Conservation (phyloP, 2,329 filamentous ascomycete genomes). For the Lasiodiplodia theobromae region DNA sequence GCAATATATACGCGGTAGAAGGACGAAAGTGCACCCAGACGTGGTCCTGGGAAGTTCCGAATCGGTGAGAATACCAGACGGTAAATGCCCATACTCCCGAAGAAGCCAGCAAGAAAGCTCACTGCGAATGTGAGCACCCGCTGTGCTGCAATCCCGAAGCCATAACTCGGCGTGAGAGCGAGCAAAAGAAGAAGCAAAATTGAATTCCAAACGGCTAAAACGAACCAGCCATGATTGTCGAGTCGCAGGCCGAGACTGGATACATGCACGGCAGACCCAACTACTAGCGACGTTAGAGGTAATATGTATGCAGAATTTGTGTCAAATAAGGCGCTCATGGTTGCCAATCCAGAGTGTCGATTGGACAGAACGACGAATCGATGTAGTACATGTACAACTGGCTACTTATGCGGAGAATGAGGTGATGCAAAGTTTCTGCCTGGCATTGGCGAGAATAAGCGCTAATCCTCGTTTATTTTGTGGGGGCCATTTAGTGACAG, state of each 20-base stretch:
- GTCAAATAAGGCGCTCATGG: no score
- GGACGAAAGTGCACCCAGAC: slow-evolving; percentile 10
- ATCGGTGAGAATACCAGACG: slow-evolving; percentile 51
- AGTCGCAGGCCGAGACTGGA: neutral
- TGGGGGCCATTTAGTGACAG: no score
- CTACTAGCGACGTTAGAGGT: neutral
- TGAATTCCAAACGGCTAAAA: neutral
- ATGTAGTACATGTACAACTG: no score
- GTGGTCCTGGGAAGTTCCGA: slow-evolving; percentile 33
- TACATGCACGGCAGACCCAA: neutral
- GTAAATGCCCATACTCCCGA: slow-evolving; percentile 48
- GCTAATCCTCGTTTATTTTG: no score
- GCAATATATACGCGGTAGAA: slow-evolving; percentile 8
- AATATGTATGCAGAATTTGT: neutral
- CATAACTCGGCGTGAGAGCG: neutral
- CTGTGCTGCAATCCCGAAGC: neutral
- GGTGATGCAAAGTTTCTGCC: no score
- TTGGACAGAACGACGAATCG: no score
- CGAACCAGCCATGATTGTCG: neutral
- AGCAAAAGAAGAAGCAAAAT: neutral
- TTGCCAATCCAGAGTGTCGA: no score
- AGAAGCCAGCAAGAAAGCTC: slow-evolving; percentile 29
- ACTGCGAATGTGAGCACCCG: neutral
- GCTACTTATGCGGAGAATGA: no score
- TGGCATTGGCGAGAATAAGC: no score